Evolutionary conservation across 257 asterid genomes (phyloP).

Genomic region (Nicotiana obtusifolia): DNA sequence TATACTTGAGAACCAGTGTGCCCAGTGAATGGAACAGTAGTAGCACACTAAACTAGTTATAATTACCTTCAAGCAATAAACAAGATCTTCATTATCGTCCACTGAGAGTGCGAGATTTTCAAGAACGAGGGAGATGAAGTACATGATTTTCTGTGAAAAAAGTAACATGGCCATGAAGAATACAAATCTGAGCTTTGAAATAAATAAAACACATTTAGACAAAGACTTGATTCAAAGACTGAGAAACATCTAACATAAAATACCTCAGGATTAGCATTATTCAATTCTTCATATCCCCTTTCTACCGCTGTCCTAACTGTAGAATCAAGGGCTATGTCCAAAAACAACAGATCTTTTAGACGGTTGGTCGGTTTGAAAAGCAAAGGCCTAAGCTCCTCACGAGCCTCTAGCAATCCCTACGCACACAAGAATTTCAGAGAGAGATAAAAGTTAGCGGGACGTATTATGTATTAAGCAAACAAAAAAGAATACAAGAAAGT

Average conservation of each 20-base stretch:
- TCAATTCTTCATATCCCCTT: slow-evolving; percentile 89
- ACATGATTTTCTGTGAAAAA: slow-evolving; percentile 76
- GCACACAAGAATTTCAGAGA: slow-evolving; percentile 2
- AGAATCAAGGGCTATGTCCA: slow-evolving; percentile 95
- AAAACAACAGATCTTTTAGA: slow-evolving; percentile 85
- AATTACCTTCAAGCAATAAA: slow-evolving; percentile 86
- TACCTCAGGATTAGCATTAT: slow-evolving; percentile 82
- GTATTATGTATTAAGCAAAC: not conserved
- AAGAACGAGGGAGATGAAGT: slow-evolving; percentile 78
- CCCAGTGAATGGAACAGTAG: not conserved
- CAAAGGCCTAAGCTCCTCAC: slow-evolving; percentile 91
- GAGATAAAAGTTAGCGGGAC: not conserved
- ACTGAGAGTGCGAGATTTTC: slow-evolving; percentile 90
- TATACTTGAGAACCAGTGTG: not conserved
- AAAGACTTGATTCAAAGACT: slow-evolving; percentile 3
- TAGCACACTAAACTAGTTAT: not conserved
- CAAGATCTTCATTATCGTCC: slow-evolving; percentile 77
- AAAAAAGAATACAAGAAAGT: slow-evolving; percentile 15
- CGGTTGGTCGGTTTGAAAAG: slow-evolving; percentile 68
- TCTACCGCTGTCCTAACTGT: slow-evolving; percentile 94
- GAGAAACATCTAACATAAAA: not conserved
- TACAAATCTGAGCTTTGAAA: slow-evolving; percentile 4
- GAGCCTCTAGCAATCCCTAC: slow-evolving; percentile 95
- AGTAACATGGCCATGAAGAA: slow-evolving; percentile 14
- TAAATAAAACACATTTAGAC: not conserved